Percentiles rank a stretch among this genome's conserved stretches.
Conservation (phyloP, 768 basidiomycete genomes). For the Leucosporidium yakuticum region DNA sequence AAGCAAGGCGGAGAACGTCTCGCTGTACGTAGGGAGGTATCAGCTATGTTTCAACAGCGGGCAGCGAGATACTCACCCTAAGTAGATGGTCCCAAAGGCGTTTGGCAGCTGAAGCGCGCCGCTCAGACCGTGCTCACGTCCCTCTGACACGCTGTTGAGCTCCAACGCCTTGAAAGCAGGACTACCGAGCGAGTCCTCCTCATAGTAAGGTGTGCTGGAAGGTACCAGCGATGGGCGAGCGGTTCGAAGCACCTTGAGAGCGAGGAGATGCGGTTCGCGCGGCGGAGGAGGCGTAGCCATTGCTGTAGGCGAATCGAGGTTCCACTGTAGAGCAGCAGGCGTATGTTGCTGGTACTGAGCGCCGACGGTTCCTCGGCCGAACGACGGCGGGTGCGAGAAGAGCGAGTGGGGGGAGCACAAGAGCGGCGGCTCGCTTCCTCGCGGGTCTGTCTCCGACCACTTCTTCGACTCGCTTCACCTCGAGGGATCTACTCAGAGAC, state of each 20-base stretch:
- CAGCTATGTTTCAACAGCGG: not conserved
- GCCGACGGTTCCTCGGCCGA: too few species aligned
- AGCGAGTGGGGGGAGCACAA: too few species aligned
- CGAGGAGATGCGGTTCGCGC: constrained; percentile 8
- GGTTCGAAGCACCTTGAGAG: constrained; percentile 16
- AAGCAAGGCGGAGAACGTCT: constrained; percentile 75
- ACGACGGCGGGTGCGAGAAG: too few species aligned
- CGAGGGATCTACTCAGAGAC: too few species aligned
- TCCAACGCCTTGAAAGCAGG: not conserved
- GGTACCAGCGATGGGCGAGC: constrained; percentile 7
- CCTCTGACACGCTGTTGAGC: too few species aligned
- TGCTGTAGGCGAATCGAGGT: too few species aligned
- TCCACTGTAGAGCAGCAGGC: too few species aligned
- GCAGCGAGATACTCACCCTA: constrained; percentile 49
- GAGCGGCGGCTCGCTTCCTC: too few species aligned
- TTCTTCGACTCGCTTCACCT: too few species aligned
- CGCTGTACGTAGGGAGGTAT: constrained; percentile 37
- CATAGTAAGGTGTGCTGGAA: not conserved
- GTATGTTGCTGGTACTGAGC: too few species aligned
- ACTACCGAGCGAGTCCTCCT: not conserved
- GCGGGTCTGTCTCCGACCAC: too few species aligned
- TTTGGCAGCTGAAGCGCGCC: constrained; percentile 65
- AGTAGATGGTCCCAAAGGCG: constrained; percentile 76
- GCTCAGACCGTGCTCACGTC: not conserved
- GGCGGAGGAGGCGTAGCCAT: not conserved